Base-by-base conservation (phyloP, 225 moss, liverwort and hornwort genomes). In the Ulota crispa region DNA sequence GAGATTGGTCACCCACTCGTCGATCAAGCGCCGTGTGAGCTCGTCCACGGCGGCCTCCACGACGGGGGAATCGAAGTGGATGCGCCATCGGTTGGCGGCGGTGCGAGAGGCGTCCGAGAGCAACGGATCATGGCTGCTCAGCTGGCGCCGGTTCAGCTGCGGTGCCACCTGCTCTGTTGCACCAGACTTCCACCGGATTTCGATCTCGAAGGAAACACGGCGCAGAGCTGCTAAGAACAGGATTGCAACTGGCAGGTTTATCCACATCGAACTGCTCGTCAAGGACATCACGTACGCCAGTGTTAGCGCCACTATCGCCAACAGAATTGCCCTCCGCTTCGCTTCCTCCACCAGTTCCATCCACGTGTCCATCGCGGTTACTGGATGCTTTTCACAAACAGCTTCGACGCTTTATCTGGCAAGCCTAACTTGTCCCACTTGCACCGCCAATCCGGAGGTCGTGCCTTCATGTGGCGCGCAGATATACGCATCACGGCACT, bases 11-110 rank as follows among this genome's bases (percentile, higher is more conserved):
- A 98, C 92, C 91, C 91, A 98, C 78, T 98, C 98, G 53, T 86
- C 84, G 64, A 98, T 94, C 7, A 93, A 73, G 24, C 87, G 80
- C 32, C 90, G 89, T 7, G 94, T 90, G 39, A 98, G 85, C 82
- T 98, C 95, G 64, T 91, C 92, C 16, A 98, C 82, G 11, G 95
- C 98, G 61, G 93, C 89, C 77, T 98, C 98, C 43, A 98, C 91
- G 45, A 81, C 89, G 0, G 98, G 92, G 8, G 95, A 93, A 56
- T 95, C 91, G 9, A 98, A 85, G 78, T 77, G 88, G 47, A 77
- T 83, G 32, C 94, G 91, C 95, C 97, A 97, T 52, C 80, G 81
- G 72, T 82, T 88, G 52, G 82, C 84, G n/a, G 83, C 72, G 12
- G 85, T 43, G 20, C 82, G 78, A n/a, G 85, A 81, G 53, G 83